Evolutionary conservation across 495 filamentous ascomycete species (phyloP), one percentile per base, ranked within the genome.

Genomic region (Hyaloscypha bicolor): DNA sequence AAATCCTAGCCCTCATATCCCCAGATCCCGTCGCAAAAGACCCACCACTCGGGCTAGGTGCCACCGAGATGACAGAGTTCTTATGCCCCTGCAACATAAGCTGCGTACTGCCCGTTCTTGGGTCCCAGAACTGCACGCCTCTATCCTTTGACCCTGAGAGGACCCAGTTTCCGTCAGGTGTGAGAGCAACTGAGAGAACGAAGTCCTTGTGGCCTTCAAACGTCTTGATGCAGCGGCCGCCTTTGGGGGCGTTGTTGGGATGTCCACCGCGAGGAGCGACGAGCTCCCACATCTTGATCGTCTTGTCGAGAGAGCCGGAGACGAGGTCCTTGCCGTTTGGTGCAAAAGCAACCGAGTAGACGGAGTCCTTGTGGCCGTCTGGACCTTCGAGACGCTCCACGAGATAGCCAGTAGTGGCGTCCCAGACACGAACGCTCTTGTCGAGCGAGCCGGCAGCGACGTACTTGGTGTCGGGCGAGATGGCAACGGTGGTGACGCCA

Each of bases 171-270:
- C 90, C 89, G 75, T 96, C 93, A 52, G 93, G 93, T 0, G 93
- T 95, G 72, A 96, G 81, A 29, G 93, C 93, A 37, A 96, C 93
- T 68, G 89, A 93, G 39, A 96, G 88, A 55, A 96, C 93, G 71
- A 96, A 96, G 78, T 96, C 93, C 92, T 93, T 90, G 77, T 96
- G 93, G 65, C 93, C 93, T 75, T 96, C 93, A 73, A 96, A 96
- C 2, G 93, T 96, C 75, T 91, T 91, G 65, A 93, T 84, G 76
- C 93, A 94, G 73, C 92, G 86, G 62, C 93, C 91, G 58, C 90
- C 87, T 83, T 91, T 92, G 48, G 86, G 80, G 56, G 85, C 85
- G 55, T 82, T 82, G 73, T 85, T 86, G 51, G 84, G 80, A 62
- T 88, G 82, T 67, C 83, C 77, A 57, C 86, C 87, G 65, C 91